Percentiles rank a stretch among this genome's conserved stretches.
These are phyloP conservation scores for Penicillium ucsense DNA, from an alignment of 495 filamentous ascomycete genomes.

Conservation along the genomic window DNA sequence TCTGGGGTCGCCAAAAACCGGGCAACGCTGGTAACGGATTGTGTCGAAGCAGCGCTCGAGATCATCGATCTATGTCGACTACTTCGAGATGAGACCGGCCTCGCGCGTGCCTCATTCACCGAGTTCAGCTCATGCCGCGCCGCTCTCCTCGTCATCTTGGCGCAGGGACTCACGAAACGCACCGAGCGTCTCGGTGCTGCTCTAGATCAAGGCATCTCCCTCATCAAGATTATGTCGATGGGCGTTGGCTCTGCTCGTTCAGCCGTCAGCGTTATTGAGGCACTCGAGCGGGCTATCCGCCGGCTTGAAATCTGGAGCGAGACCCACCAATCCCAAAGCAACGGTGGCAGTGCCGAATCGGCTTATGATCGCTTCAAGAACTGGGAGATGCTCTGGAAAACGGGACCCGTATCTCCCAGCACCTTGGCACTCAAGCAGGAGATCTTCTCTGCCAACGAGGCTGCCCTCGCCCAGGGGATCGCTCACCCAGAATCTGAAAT, in stretches of 20 bases:
- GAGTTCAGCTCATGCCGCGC: slow-evolving; percentile 45
- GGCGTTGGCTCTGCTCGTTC: slow-evolving; percentile 40
- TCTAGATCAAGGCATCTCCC: slow-evolving; percentile 36
- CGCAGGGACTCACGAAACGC: slow-evolving; percentile 38
- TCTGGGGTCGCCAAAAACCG: slow-evolving; percentile 32
- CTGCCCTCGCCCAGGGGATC: slow-evolving; percentile 9
- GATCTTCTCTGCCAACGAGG: slow-evolving; percentile 7
- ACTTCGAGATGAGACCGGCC: slow-evolving; percentile 37
- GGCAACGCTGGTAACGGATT: slow-evolving; percentile 35
- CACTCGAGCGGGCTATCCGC: slow-evolving; percentile 39
- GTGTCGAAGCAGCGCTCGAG: slow-evolving; percentile 40
- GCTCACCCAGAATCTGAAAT: slow-evolving; percentile 6
- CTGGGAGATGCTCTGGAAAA: slow-evolving; percentile 45
- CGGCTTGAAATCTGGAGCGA: slow-evolving; percentile 35
- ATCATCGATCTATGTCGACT: slow-evolving; percentile 39
- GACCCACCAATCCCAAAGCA: slow-evolving; percentile 22
- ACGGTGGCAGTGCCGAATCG: slow-evolving; percentile 25
- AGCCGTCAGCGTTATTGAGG: slow-evolving; percentile 43
- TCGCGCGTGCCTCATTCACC: slow-evolving; percentile 42
- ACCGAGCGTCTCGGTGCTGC: slow-evolving; percentile 37
- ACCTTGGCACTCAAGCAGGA: slow-evolving; percentile 16
- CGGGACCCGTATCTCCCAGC: slow-evolving; percentile 32
- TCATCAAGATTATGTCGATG: slow-evolving; percentile 46
- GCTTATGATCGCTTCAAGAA: slow-evolving; percentile 44
- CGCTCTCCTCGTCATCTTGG: slow-evolving; percentile 39